These are phyloP conservation scores for Anisodus tanguticus DNA, from an alignment of 257 asterid genomes.

Conservation along the genomic window DNA sequence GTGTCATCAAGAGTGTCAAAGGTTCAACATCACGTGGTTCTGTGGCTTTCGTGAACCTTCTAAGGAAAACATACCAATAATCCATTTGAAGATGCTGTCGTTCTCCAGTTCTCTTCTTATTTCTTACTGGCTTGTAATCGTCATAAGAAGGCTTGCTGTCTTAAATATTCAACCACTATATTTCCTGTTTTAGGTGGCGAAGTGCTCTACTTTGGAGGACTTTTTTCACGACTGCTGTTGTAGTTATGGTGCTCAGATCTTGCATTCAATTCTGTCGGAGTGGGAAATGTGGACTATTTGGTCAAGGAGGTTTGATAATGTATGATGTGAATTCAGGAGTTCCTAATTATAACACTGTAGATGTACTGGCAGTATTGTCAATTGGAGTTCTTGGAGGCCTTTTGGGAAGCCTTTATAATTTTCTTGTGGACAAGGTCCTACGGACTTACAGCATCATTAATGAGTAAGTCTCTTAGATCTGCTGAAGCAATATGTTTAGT, in stretches of 20 bases:
- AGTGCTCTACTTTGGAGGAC: constrained; percentile 99
- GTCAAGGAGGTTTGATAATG: constrained; percentile 96
- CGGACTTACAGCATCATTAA: constrained; percentile 76
- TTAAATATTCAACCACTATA: constrained; percentile 30
- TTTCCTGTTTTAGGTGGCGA: constrained; percentile 81
- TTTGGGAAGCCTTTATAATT: constrained; percentile 85
- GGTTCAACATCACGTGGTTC: constrained; percentile 26
- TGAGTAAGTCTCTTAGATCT: constrained; percentile 60
- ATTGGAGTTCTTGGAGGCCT: constrained; percentile 90
- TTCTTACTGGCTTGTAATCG: constrained; percentile 26
- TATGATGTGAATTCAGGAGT: constrained; percentile 65
- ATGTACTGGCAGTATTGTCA: constrained; percentile 71
- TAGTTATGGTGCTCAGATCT: constrained; percentile 80
- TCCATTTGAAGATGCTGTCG: neutral
- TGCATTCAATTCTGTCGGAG: constrained; percentile 69
- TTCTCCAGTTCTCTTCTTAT: constrained; percentile 26
- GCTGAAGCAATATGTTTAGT: constrained; percentile 19
- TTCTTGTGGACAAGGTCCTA: constrained; percentile 85
- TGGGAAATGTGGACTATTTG: constrained; percentile 91
- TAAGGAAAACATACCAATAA: constrained; percentile 14
- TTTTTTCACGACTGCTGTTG: constrained; percentile 96
- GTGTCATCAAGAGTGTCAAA: neutral
- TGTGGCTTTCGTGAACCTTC: constrained; percentile 12
- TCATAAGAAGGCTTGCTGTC: constrained; percentile 8
- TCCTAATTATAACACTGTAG: constrained; percentile 69